Base-by-base conservation (phyloP, 306 rosid species). In the Coriaria nepalensis region DNA sequence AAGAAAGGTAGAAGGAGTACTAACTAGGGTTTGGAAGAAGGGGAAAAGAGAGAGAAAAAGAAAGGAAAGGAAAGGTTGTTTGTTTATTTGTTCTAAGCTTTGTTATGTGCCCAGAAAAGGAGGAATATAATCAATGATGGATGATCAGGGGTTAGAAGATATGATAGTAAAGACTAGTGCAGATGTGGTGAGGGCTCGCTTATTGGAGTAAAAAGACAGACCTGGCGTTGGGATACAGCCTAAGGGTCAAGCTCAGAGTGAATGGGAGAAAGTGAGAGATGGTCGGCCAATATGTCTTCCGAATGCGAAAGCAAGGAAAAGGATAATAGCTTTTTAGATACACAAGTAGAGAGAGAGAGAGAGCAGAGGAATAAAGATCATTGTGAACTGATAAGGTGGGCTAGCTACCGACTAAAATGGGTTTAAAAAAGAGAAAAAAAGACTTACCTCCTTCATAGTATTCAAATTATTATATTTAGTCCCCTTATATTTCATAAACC, bases 241-340 rank as follows among this genome's bases (percentile, higher is more conserved):
- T 65, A 72, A 61, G 80, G 90, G 97, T 88, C 97, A 84, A 78
- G 79, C 84, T 84, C 90, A 88, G 68, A 72, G 75, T 6, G 58
- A 67, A 58, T 55, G 58, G 14, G 56, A 68, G 53, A 70, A 47
- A 48, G 60, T 37, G 57, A 51, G 52, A 46, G 52, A 52, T 68
- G 57, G 52, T 11, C 33, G 73, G 62, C 68, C 52, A 48, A 53
- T 37, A 50, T 45, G 68, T 43, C 47, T n/a, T 52, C 45, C 44
- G 79, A 73, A 13, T 57, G 66, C 68, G 77, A 73, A 71, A 73
- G 71, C 50, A 6, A 56, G 81, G 73, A 43, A 80, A 70, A 57
- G 45, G 74, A 72, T 62, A 44, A 12, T 10, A 8, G 29, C 29
- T 20, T 20, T 20, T 20, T 20, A 20, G 29, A 13, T 7, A 37